Evolutionary conservation across 179 eudicot genomes (phyloP).

Genomic region (Patellifolia procumbens): DNA sequence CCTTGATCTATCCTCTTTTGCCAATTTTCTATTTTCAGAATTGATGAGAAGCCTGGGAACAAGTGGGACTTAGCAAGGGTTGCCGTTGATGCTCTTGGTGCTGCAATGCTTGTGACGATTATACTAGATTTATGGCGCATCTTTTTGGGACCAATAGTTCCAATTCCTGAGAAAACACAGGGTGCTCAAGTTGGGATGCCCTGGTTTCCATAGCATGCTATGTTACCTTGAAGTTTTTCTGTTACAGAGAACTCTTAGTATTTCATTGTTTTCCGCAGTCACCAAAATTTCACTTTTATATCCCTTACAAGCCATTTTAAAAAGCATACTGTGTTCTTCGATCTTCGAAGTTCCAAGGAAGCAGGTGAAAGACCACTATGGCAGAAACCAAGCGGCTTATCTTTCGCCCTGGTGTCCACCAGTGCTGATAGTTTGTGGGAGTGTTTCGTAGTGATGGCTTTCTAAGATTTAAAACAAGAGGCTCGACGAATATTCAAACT

Average conservation of each 20-base stretch:
- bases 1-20: not conserved
- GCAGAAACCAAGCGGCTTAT: too few species aligned
- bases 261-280: too few species aligned
- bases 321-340: not conserved
- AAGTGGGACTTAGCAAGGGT: constrained; percentile 82
- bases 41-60: constrained; percentile 77
- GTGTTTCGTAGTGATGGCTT: too few species aligned
- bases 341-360: not conserved
- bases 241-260: not conserved
- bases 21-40: constrained; percentile 39
- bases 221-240: constrained; percentile 21
- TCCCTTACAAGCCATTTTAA: not conserved
- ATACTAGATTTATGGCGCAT: constrained; percentile 93
- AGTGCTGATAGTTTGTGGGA: too few species aligned
- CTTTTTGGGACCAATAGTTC: constrained; percentile 83
- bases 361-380: not conserved
- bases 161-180: constrained; percentile 55
- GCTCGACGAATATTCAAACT: too few species aligned
- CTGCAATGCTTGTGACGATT: constrained; percentile 96
- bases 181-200: constrained; percentile 77
- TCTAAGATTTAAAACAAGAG: too few species aligned
- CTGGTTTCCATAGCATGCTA: constrained; percentile 62
- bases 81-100: constrained; percentile 90
- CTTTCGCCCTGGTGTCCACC: too few species aligned
- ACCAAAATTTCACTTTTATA: not conserved